Base-by-base conservation (phyloP, 768 basidiomycete species). In the Podaxis rugospora region DNA sequence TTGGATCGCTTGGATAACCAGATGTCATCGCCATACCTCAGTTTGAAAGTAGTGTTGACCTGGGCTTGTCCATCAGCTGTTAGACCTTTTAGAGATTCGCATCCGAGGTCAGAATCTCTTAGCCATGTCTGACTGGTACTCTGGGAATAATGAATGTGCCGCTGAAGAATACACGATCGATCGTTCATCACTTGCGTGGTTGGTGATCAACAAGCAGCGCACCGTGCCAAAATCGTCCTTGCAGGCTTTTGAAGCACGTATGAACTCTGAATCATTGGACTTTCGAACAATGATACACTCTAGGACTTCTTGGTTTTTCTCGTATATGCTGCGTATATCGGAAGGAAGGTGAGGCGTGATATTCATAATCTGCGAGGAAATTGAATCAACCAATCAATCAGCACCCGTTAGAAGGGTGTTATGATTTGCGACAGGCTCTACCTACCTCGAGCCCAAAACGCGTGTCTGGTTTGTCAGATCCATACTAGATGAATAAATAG, bases 391-490 rank as follows among this genome's bases (percentile, higher is more conserved):
- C 47, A 55, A 64, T 53, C 49, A 56, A 64, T 57, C 63, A 66
- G 64, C 39, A 63, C 54, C 64, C 51, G 60, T 60, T 61, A 61
- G 61, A 64, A 36, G 44, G 21, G 7, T 5, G 27, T 32, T 18
- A 54, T 36, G 59, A 60, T 53, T 54, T 60, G 50, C n/a, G 42
- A 28, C 52, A 49, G 52, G 44, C 44, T 11, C 56, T 51, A 62
- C 67, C 51, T 61, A 95, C 95, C 87, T 95, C 87, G 65, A 95
- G 81, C 58, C 83, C 84, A 75, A 93, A 95, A 58, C 95, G 84
- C 57, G 88, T 88, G 74, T 98, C 95, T 49, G 95, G 95, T 76
- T 97, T 97, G 74, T 97, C 95, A 59, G 92, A 92, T 13, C 95
- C 95, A 79, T 88, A 97, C 90, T 95, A 63, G 21, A 51, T 42